These are phyloP conservation scores for Erigeron canadensis DNA, from an alignment of 129 eudicot genomes.

Conservation along the genomic window DNA sequence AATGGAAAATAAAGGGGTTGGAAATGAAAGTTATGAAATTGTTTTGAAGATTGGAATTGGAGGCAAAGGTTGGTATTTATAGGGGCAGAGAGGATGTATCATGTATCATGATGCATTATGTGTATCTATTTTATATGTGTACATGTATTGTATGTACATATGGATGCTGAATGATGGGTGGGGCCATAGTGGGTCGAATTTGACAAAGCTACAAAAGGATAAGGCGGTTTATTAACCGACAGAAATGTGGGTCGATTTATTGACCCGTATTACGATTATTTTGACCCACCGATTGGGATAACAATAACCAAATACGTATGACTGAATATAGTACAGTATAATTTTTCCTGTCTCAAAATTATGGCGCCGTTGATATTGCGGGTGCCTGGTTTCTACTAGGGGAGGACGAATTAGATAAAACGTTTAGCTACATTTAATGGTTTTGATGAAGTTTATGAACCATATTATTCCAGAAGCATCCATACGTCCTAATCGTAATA, in stretches of 20 bases:
- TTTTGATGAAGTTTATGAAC: too few relatives aligned
- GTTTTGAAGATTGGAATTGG: constrained; percentile 41
- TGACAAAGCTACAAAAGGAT: not conserved
- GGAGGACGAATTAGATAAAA: constrained; percentile 3
- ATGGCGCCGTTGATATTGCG: constrained; percentile 30
- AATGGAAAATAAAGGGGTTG: not conserved
- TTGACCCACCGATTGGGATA: constrained; percentile 11
- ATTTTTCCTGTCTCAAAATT: not conserved
- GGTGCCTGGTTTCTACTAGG: not conserved
- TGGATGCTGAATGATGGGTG: not conserved
- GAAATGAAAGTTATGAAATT: constrained; percentile 19
- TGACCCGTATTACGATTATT: constrained; percentile 4
- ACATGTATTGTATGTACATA: constrained; percentile 16
- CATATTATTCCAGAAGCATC: not conserved
- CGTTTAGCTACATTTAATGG: not conserved
- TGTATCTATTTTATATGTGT: constrained; percentile 19
- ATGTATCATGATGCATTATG: not conserved
- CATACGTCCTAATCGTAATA: too few relatives aligned
- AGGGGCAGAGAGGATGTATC: constrained; percentile 17
- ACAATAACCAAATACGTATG: too few relatives aligned
- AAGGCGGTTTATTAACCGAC: not conserved
- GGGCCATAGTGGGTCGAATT: not conserved
- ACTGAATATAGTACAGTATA: too few relatives aligned
- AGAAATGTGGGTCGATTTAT: constrained; percentile 17
- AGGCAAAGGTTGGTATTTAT: constrained; percentile 48